Evolutionary conservation across 345 rosid species (phyloP), one percentile per base, ranked within the genome.

Genomic region (Bruguiera parviflora): DNA sequence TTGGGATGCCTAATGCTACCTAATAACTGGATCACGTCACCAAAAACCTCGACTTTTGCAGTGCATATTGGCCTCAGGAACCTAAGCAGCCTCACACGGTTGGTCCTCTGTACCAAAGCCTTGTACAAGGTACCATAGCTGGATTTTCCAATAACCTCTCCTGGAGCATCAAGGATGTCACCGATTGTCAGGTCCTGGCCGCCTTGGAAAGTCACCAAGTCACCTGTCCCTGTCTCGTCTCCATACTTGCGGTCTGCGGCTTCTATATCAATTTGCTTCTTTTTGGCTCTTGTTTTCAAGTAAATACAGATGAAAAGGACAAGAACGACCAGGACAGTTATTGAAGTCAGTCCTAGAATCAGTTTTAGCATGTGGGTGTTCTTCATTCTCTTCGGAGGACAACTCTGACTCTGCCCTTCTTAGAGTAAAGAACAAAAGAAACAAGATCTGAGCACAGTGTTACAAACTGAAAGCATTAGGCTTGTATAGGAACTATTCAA

Each of bases 91-190:
- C 83, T 87, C 25, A 82, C 78, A 33, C 71, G 74, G 67, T 75
- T 77, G 67, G 84, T 83, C 66, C 83, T 67, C 75, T 83, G 91
- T 75, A 91, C 51, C 43, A 82, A 82, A 2, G 97, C 98, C 77
- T 85, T 89, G 84, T 94, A 91, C 67, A 91, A 76, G 32, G 98
- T 94, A 0, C 97, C 97, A 71, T 84, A 86, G 82, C 78, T 84
- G 61, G 98, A 89, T 66, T 94, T 94, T 21, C 97, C 96, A 24
- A 94, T 89, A 37, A 94, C 98, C 73, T 94, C 98, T 5, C 98
- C 98, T 0, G 98, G 97, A 55, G 98, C 97, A 37, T 94, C 97
- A 68, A 94, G 88, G 59, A 94, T 86, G 80, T 94, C 96, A 59
- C 75, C 70, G 53, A 87, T 87, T 24, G 91, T 88, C 0, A 94